A percentile compares a stretch with the other conserved stretches of the same genome.
Evolutionary conservation across 345 rosid genomes (phyloP).

Genomic region (Hirschfeldia incana): DNA sequence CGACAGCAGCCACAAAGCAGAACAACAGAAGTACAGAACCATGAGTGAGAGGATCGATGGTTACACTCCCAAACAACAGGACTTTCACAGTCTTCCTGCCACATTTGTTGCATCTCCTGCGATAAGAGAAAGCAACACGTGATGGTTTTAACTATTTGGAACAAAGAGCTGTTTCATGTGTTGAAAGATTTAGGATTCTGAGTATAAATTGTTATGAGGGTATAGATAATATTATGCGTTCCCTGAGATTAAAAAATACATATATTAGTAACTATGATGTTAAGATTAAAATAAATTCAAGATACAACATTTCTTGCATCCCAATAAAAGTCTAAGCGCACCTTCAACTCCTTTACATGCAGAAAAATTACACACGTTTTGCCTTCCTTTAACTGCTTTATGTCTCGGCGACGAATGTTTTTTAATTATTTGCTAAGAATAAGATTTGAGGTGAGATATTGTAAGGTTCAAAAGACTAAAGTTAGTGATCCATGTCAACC

Average conservation of each 20-base stretch:
- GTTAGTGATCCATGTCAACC: no score
- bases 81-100: slow-evolving; percentile 54
- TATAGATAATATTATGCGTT: slow-evolving; percentile 72
- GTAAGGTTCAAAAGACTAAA: no score
- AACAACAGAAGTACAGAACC: slow-evolving; percentile 43
- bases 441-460: no score
- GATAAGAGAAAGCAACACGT: slow-evolving; percentile 18
- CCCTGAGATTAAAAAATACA: slow-evolving; percentile 56
- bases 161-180: slow-evolving; percentile 4
- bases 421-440: no score
- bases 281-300: slow-evolving; percentile 2
- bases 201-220: slow-evolving; percentile 65
- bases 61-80: slow-evolving; percentile 68
- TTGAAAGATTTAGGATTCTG: slow-evolving; percentile 11
- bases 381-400: no score
- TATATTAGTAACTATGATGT: not conserved
- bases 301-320: slow-evolving; percentile 58
- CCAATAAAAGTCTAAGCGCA: slow-evolving; percentile 33
- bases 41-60: slow-evolving; percentile 57
- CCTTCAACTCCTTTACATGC: no score
- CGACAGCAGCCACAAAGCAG: slow-evolving; percentile 61
- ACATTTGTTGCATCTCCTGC: slow-evolving; percentile 62
- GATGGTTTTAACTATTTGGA: slow-evolving; percentile 10
- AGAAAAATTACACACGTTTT: no score
- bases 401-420: no score